phyloP scores from a whole-genome alignment of 73 alveolate genomes.

The Stentor coeruleus region DNA sequence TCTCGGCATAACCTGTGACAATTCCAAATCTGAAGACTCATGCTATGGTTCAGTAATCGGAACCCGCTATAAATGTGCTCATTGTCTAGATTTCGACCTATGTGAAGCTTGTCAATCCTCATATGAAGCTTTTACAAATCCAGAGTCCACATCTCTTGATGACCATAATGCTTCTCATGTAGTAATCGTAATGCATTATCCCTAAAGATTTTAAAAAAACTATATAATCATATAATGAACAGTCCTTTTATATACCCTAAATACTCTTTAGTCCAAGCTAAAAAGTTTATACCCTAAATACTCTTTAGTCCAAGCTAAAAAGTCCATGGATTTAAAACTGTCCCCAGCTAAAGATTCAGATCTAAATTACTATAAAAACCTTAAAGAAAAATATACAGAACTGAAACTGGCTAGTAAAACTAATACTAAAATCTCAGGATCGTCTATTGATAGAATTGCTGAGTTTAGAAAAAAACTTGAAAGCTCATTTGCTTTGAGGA shows the following conservation, averaged over 20 bases:
- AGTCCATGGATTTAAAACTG: too few relatives aligned
- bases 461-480: not conserved
- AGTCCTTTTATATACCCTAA: too few relatives aligned
- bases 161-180: not conserved
- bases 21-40: not conserved
- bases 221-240: too few relatives aligned
- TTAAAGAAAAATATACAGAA: too few relatives aligned
- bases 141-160: not conserved
- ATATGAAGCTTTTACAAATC: not conserved
- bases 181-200: not conserved
- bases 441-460: not conserved
- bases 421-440: too few relatives aligned
- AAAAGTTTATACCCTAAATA: too few relatives aligned
- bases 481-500: not conserved
- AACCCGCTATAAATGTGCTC: not conserved
- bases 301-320: too few relatives aligned
- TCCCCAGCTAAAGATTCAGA: too few relatives aligned
- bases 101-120: not conserved
- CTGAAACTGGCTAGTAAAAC: too few relatives aligned
- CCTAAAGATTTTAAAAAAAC: not conserved
- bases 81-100: not conserved
- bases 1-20: not conserved
- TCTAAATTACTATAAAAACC: too few relatives aligned
- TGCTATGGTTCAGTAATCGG: not conserved
- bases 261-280: too few relatives aligned